Base-by-base conservation (phyloP, 345 rosid species). In the Gossypium anomalum region DNA sequence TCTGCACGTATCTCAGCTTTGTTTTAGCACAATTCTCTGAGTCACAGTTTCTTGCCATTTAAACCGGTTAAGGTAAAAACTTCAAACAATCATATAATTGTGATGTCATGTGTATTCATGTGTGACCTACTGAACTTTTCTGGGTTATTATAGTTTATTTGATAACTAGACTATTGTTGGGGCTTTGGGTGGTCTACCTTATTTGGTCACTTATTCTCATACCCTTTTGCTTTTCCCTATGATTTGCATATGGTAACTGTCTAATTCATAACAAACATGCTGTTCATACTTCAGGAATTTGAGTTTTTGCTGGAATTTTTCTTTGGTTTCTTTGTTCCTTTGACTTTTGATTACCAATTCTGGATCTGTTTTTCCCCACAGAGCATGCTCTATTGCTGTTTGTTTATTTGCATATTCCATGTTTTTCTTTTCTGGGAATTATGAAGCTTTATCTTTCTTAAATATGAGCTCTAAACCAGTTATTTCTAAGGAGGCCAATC, bases 391-490 rank as follows among this genome's bases (percentile, higher is more conserved):
- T 9, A 20, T 20, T 66, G 53, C 34, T 43, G 52, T 66, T 14
- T 43, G 51, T 66, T 20, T 66, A 22, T 9, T 45, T 44, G 34
- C 53, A 19, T 2, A 10, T 4, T 29, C 43, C 51, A 3, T 16
- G 52, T 44, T 44, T 66, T 52, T 52, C 16, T 27, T 70, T 22
- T 70, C 27, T 70, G 17, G 73, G 73, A 70, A 49, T 67, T 70
- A 11, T 52, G 45, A 29, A 52, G 48, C 17, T 43, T 70, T 70
- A 53, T n/a, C 47, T 45, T 45, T 67, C 71, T 51, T 13, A 69
- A 10, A 27, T 51, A 51, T 51, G 59, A 51, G 45, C 45, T 63
- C 14, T 38, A 10, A 9, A 38, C 23, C 47, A 16, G 23, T 38
- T 47, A 38, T 63, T 34, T 38, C 41, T 38, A 22, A 16, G 67